phyloP scores from a whole-genome alignment of 2,329 filamentous ascomycete genomes.

The Nothophoma quercina region DNA sequence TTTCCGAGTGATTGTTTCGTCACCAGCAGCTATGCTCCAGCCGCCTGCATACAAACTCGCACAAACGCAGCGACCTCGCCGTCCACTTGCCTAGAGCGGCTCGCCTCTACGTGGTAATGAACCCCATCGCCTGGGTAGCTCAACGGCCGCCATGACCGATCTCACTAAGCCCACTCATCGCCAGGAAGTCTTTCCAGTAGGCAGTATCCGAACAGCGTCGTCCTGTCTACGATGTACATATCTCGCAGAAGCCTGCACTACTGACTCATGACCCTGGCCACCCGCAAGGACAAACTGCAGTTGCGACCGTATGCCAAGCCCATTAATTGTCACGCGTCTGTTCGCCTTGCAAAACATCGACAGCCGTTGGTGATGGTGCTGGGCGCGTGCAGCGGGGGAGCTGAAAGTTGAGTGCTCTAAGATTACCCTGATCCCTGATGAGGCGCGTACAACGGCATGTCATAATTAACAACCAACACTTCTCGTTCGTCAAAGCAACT shows the following conservation, averaged over 20 bases:
- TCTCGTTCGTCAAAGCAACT: neutral
- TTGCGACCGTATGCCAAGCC: constrained; percentile 19
- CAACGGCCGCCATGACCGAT: constrained; percentile 36
- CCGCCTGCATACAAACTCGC: constrained; percentile 19
- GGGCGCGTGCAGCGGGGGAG: neutral
- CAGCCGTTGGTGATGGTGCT: constrained; percentile 8
- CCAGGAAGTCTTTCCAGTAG: constrained; percentile 15
- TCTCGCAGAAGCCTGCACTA: constrained; percentile 3
- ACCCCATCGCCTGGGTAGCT: constrained; percentile 23
- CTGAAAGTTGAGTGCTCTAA: neutral
- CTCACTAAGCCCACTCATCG: constrained; percentile 19
- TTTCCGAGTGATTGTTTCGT: constrained; percentile 27
- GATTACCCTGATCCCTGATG: constrained; percentile 3
- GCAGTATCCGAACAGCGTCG: constrained; percentile 7
- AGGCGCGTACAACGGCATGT: constrained; percentile 20
- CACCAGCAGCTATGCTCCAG: constrained; percentile 14
- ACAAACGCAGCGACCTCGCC: constrained; percentile 36
- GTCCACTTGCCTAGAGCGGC: constrained; percentile 24
- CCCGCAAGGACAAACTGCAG: constrained; percentile 12
- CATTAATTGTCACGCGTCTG: constrained; percentile 1
- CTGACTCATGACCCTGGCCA: constrained; percentile 19
- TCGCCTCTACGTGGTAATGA: constrained; percentile 12
- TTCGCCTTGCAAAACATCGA: neutral
- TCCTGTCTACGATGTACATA: constrained; percentile 1
- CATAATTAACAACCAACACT: constrained; percentile 24